Base-by-base conservation (phyloP, 148 eudicot genomes). In the Amaranthus cruentus region DNA sequence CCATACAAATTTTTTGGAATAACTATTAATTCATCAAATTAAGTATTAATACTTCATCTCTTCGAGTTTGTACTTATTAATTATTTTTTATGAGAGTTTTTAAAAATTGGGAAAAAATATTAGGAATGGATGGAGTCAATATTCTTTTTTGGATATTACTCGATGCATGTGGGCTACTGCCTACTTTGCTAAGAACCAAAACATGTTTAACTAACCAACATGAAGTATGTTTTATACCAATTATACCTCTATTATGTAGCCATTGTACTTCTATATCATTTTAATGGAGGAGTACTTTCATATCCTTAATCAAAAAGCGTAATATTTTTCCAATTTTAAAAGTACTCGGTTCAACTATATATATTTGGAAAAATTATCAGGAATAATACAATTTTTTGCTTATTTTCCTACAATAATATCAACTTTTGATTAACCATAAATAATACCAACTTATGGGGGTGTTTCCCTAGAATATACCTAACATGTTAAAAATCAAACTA, bases 101-200 rank as follows among this genome's bases (percentile, higher is more conserved):
- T 28, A 0, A 0, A 2, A 28, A 28, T 28, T 28, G 38, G 38
- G 38, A 0, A 28, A 28, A 28, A 28, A 28, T 28, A 28, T 28
- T 28, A 28, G 38, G 38, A 28, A 28, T 28, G 38, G 1, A 28
- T 28, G 38, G 38, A 42, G 11, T 66, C 11, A 48, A 47, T 54
- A 12, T 66, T 47, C 69, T 66, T 14, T 14, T 48, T 66, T 48
- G 54, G 69, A 12, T 38, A 15, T 4, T 12, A 9, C 66, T 62
- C 42, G 4, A 48, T 15, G 69, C 69, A 66, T 66, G 69, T 66
- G 54, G 15, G 10, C 53, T 48, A 9, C 38, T 28, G 7, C 2
- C 62, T 5, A 66, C 55, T 66, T 66, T 3, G 43, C 69, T 3
- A 66, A 66, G 55, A 66, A 54, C 69, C 69, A 66, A 28, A 66